These are phyloP conservation scores for Hymenoscyphus repandus DNA, from an alignment of 2,329 filamentous ascomycete species.

Conservation along the genomic window DNA sequence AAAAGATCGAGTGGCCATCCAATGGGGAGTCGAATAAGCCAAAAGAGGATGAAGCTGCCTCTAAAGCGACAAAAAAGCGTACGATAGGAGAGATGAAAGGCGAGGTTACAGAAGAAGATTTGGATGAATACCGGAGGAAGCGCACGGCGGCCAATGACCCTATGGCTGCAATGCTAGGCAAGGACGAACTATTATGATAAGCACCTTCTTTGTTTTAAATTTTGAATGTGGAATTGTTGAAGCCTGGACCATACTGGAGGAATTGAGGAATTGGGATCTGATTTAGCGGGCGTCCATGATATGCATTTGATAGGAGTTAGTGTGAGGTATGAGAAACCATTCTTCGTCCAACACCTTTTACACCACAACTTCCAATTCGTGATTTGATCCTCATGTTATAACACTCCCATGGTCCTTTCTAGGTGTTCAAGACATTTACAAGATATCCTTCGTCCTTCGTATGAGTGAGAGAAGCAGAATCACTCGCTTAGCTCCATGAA, in stretches of 20 bases:
- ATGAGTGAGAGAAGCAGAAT: no score
- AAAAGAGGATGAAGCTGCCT: conserved; percentile 19
- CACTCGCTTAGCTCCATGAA: no score
- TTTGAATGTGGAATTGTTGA: neutral
- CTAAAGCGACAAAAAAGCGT: conserved; percentile 55
- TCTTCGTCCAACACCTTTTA: no score
- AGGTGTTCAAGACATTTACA: no score
- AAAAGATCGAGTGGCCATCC: conserved; percentile 21
- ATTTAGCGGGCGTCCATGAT: conserved; percentile 17
- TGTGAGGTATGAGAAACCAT: no score
- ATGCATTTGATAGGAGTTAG: no score
- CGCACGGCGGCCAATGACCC: conserved; percentile 72
- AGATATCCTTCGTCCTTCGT: no score
- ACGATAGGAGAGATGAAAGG: conserved; percentile 73
- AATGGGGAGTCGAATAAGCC: conserved; percentile 33
- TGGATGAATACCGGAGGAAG: conserved; percentile 80
- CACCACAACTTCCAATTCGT: no score
- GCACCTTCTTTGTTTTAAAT: no score
- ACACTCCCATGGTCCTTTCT: no score
- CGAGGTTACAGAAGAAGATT: conserved; percentile 74
- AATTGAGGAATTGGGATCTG: neutral
- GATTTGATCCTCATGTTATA: no score
- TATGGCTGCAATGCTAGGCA: conserved; percentile 76
- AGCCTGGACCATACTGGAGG: neutral
- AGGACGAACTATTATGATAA: conserved; percentile 57